Conservation (phyloP, 768 basidiomycete species). For the Amyloporia xantha region DNA sequence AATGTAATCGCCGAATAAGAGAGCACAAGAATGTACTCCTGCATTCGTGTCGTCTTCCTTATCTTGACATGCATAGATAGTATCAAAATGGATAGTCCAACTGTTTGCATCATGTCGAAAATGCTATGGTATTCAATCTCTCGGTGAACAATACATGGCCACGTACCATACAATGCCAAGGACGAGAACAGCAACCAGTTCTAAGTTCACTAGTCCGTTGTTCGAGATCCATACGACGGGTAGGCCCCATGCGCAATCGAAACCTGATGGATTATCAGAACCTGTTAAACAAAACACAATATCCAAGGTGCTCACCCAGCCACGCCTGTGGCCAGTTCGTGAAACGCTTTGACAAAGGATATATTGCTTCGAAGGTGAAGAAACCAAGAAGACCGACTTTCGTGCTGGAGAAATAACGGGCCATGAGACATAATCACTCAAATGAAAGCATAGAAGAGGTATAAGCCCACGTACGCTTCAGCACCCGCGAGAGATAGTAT, state of each 20-base stretch:
- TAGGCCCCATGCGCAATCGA: constrained; percentile 31
- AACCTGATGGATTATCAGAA: not conserved
- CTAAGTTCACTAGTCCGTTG: constrained; percentile 22
- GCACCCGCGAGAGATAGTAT: constrained; percentile 10
- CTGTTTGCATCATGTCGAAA: too few relatives aligned
- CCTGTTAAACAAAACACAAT: not conserved
- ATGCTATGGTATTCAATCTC: too few relatives aligned
- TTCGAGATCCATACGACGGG: constrained; percentile 42
- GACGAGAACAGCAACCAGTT: constrained; percentile 19
- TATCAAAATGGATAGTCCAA: constrained; percentile 49
- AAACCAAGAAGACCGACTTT: constrained; percentile 13
- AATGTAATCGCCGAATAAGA: constrained; percentile 59
- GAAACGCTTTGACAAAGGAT: constrained; percentile 49
- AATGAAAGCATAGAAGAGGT: too few relatives aligned
- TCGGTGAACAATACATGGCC: too few relatives aligned
- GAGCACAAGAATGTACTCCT: constrained; percentile 73
- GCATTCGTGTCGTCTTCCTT: constrained; percentile 65
- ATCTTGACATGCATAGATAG: constrained; percentile 81
- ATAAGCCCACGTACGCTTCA: constrained; percentile 9
- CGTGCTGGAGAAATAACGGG: too few relatives aligned
- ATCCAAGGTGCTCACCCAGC: constrained; percentile 33
- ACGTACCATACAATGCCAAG: constrained; percentile 15
- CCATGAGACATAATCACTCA: not conserved
- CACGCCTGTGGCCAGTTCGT: constrained; percentile 60
- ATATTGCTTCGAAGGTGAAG: constrained; percentile 20